phyloP scores from a whole-genome alignment of 169 alveolate genomes.

The Cryptosporidium tyzzeri region DNA sequence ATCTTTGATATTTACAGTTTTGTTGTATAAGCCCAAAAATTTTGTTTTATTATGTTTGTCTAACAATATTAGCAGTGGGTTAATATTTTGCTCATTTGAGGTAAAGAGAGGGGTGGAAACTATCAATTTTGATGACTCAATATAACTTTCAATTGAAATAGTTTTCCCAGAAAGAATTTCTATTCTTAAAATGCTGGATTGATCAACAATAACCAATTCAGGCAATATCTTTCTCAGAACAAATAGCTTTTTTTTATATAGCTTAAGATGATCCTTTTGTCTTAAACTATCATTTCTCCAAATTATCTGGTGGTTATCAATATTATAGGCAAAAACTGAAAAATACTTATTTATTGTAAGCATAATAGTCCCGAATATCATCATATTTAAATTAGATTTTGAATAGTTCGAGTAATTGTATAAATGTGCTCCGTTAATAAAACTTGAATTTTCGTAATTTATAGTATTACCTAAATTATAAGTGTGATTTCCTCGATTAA shows the following conservation, averaged over 20 bases:
- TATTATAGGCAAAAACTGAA: conserved; percentile 13
- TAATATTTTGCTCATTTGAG: neutral
- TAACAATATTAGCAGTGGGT: conserved; percentile 29
- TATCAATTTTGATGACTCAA: neutral
- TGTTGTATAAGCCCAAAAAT: conserved; percentile 21
- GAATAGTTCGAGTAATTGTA: neutral
- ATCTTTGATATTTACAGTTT: neutral
- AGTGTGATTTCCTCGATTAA: neutral
- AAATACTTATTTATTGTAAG: conserved; percentile 26
- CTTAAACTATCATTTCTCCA: conserved; percentile 60
- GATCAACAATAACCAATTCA: conserved; percentile 8
- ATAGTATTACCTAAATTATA: neutral
- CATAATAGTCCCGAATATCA: conserved; percentile 30
- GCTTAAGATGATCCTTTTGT: neutral
- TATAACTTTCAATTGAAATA: conserved; percentile 11
- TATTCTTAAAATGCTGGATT: conserved; percentile 12
- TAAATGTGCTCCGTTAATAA: conserved; percentile 21
- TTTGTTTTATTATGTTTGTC: conserved; percentile 7
- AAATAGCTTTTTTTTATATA: neutral
- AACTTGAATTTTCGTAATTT: neutral
- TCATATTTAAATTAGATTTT: neutral
- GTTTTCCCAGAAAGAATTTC: conserved; percentile 33
- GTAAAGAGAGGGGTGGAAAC: neutral
- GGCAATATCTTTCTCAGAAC: neutral
- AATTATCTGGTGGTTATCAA: neutral